Evolutionary conservation across 192 early-diverging fungal genomes (phyloP).

Genomic region (Paraglomus occultum): DNA sequence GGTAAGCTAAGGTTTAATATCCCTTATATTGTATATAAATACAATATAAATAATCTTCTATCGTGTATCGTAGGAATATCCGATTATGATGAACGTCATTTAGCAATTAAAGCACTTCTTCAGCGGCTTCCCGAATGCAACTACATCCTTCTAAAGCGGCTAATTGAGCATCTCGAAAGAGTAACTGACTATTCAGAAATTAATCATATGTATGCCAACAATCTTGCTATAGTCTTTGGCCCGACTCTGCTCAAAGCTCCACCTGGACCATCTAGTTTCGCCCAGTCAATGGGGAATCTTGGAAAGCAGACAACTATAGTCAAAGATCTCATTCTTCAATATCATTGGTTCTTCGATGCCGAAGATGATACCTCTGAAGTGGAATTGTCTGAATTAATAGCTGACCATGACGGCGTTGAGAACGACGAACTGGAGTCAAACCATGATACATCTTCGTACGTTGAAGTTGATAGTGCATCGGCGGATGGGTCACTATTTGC

Average conservation of each 20-base stretch:
- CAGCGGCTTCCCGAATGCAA: conserved; percentile 60
- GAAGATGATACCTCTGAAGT: conserved; percentile 52
- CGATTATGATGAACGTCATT: conserved; percentile 70
- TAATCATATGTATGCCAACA: conserved; percentile 89
- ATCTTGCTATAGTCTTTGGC: conserved; percentile 95
- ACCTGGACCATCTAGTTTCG: conserved; percentile 57
- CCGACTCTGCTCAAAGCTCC: conserved; percentile 77
- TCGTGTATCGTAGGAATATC: conserved; percentile 40
- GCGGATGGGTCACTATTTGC: neutral
- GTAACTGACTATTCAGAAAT: conserved; percentile 73
- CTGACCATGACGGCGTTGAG: neutral
- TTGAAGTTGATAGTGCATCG: conserved; percentile 3
- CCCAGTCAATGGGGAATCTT: conserved; percentile 68
- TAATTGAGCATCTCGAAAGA: conserved; percentile 70
- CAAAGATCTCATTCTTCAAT: conserved; percentile 71
- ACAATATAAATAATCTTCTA: neutral
- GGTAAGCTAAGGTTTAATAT: conserved; percentile 34
- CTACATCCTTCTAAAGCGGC: conserved; percentile 64
- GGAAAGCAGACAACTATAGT: conserved; percentile 71
- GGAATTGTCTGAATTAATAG: neutral
- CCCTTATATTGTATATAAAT: conserved; percentile 1
- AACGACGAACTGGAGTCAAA: conserved; percentile 25
- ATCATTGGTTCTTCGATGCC: conserved; percentile 75
- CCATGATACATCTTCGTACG: conserved; percentile 31
- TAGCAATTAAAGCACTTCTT: conserved; percentile 67